Conservation (phyloP, 352 stramenopile species). For the Globisporangium cylindrosporum region DNA sequence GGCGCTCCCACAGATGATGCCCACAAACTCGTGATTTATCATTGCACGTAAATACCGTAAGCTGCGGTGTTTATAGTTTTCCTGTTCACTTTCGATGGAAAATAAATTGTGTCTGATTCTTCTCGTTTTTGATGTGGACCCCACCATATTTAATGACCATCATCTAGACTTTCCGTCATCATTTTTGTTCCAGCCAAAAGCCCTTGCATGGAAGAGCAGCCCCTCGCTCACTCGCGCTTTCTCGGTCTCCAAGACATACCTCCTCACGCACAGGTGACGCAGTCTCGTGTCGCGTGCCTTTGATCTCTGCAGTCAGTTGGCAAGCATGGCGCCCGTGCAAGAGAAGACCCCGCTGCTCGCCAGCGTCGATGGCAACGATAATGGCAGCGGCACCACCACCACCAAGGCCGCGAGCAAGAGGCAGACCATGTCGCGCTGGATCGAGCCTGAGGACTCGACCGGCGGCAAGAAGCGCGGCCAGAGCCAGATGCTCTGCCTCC, state of each 20-base stretch:
- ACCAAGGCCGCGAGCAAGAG: conserved; percentile 10
- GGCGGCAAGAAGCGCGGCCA: conserved; percentile 15
- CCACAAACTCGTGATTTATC: background rate
- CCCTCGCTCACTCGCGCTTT: background rate
- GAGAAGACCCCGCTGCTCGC: conserved; percentile 17
- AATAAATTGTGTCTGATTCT: background rate
- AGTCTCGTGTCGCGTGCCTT: background rate
- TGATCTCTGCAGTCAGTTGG: background rate
- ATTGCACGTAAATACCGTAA: too few relatives aligned
- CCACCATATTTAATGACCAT: background rate
- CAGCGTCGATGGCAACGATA: background rate
- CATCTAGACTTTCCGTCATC: background rate
- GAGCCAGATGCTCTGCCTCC: conserved; percentile 19
- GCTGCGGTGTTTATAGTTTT: too few relatives aligned
- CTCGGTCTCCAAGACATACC: background rate
- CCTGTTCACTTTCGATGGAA: background rate
- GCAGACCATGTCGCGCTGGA: conserved; percentile 24
- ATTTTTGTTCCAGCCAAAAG: background rate
- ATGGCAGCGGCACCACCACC: background rate
- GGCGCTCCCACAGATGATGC: background rate
- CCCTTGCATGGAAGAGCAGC: too few relatives aligned
- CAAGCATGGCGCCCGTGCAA: conserved; percentile 8
- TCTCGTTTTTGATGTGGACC: background rate
- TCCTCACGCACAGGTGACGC: too few relatives aligned
- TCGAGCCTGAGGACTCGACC: conserved; percentile 14